Evolutionary conservation across 2,329 filamentous ascomycete species (phyloP).

Genomic region (Aureobasidium sp.): DNA sequence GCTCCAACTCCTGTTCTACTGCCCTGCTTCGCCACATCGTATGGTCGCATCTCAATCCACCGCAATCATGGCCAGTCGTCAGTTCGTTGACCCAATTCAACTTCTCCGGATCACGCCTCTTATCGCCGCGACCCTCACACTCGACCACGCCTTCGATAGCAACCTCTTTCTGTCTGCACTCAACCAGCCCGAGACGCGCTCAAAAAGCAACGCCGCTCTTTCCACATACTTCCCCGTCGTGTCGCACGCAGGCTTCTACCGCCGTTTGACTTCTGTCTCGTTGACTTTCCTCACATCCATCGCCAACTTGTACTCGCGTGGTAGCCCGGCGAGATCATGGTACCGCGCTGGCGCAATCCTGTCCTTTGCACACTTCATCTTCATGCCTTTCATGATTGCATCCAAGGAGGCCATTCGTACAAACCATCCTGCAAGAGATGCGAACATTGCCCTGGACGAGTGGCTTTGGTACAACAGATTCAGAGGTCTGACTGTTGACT

Average conservation of each 20-base stretch:
- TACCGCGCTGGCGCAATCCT: constrained; percentile 1
- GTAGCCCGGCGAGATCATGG: constrained; percentile 3
- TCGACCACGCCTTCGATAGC: constrained; percentile 9
- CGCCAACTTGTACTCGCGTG: constrained; percentile 10
- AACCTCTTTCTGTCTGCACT: constrained; percentile 8
- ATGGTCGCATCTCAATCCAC: background rate
- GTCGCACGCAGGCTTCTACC: background rate
- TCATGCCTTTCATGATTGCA: constrained; percentile 11
- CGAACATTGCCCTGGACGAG: constrained; percentile 6
- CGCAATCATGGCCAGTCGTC: constrained; percentile 12
- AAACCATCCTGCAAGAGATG: constrained; percentile 10
- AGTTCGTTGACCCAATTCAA: constrained; percentile 10
- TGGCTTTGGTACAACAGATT: constrained; percentile 13
- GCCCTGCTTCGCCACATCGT: no score
- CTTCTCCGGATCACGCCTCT: constrained; percentile 14
- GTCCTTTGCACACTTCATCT: constrained; percentile 10
- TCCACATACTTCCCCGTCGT: constrained; percentile 11
- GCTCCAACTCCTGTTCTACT: background rate
- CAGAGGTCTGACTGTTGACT: constrained; percentile 11
- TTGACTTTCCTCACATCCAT: constrained; percentile 4
- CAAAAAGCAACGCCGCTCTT: constrained; percentile 4
- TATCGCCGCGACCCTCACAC: constrained; percentile 2
- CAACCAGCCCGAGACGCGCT: background rate
- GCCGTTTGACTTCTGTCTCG: background rate
- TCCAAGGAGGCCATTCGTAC: constrained; percentile 1